Evolutionary conservation across 2,329 filamentous ascomycete genomes (phyloP).

Genomic region (Lachnellula cervina): DNA sequence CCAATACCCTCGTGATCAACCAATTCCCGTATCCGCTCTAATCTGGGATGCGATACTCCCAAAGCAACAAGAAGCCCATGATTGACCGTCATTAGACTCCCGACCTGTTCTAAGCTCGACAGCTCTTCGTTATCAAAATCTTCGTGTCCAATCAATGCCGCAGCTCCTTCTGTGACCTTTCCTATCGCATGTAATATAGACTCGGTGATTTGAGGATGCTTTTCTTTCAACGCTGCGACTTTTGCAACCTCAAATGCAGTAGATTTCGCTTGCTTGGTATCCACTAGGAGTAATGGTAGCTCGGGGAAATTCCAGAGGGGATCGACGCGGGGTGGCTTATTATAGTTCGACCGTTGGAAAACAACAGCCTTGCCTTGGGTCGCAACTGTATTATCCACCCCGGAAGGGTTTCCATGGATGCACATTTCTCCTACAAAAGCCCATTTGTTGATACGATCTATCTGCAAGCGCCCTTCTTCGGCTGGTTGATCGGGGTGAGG

Average conservation of each 20-base stretch:
- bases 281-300: constrained; percentile 81
- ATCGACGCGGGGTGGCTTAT: constrained; percentile 68
- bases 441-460: constrained; percentile 96
- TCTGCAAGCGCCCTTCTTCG: constrained; percentile 81
- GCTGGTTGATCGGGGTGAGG: constrained; percentile 88
- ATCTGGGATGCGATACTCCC: constrained; percentile 87
- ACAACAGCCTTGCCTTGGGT: constrained; percentile 91
- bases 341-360: constrained; percentile 76
- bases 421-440: constrained; percentile 96
- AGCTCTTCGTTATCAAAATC: constrained; percentile 63
- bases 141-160: constrained; percentile 50
- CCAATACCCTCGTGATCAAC: constrained; percentile 86
- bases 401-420: constrained; percentile 94
- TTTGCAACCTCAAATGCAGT: constrained; percentile 83
- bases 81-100: constrained; percentile 88
- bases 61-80: constrained; percentile 87
- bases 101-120: constrained; percentile 65
- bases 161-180: constrained; percentile 55
- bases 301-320: constrained; percentile 86
- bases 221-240: constrained; percentile 65
- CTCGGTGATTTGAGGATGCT: constrained; percentile 72
- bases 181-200: constrained; percentile 84
- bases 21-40: constrained; percentile 87
- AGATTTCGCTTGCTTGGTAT: constrained; percentile 83
- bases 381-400: constrained; percentile 94